phyloP scores from a whole-genome alignment of 2,329 filamentous ascomycete genomes.

The Alternaria rosae region DNA sequence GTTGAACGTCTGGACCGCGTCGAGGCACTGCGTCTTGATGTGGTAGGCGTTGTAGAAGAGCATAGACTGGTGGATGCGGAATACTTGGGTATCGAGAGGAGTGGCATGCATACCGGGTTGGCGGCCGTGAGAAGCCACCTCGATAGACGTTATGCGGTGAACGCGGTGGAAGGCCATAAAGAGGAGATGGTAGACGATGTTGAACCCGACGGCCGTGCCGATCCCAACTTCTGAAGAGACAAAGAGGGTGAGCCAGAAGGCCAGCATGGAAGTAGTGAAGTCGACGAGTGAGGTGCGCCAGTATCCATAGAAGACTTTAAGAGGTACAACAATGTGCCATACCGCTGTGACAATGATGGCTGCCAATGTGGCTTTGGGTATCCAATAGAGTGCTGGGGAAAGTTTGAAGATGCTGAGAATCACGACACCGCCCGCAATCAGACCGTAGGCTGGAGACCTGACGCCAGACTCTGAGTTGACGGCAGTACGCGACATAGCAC shows the following conservation, averaged over 20 bases:
- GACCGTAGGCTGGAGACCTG: conserved; percentile 66
- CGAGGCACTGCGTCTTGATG: conserved; percentile 59
- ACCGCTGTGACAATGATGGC: conserved; percentile 73
- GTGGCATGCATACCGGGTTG: conserved; percentile 25
- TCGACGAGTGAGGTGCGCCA: conserved; percentile 71
- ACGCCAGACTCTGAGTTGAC: conserved; percentile 72
- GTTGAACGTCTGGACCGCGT: conserved; percentile 59
- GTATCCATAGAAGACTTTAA: conserved; percentile 67
- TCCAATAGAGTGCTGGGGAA: conserved; percentile 69
- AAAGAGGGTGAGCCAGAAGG: conserved; percentile 71
- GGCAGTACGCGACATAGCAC: conserved; percentile 72
- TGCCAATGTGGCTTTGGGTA: conserved; percentile 70
- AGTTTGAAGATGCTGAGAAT: conserved; percentile 69
- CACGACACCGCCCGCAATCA: conserved; percentile 68
- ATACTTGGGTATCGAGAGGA: conserved; percentile 61
- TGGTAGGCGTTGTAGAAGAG: conserved; percentile 69
- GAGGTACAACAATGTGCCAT: conserved; percentile 66
- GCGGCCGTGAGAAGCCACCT: conserved; percentile 14
- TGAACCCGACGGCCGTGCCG: conserved; percentile 62
- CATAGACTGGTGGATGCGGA: conserved; percentile 64
- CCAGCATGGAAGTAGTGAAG: conserved; percentile 68
- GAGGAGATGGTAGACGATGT: conserved; percentile 61
- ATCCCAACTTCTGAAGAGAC: conserved; percentile 68
- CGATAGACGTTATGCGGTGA: conserved; percentile 26
- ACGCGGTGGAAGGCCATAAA: conserved; percentile 64